phyloP scores from a whole-genome alignment of 352 stramenopile genomes.

The Phytophthora podocarpi region DNA sequence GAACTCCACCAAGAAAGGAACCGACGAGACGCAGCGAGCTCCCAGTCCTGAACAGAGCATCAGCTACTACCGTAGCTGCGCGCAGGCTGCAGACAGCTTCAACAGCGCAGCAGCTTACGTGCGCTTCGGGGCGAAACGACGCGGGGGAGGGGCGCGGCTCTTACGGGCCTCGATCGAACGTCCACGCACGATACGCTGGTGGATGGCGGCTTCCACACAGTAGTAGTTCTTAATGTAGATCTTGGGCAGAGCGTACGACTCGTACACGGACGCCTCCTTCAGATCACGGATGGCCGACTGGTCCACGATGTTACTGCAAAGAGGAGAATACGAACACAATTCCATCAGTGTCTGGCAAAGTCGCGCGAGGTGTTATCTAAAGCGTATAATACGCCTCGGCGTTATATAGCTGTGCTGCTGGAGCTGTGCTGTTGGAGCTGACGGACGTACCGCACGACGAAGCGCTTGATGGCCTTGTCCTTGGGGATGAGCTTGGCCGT shows the following conservation, averaged over 20 bases:
- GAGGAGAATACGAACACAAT: background rate
- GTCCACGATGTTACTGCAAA: constrained; percentile 97
- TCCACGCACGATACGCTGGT: constrained; percentile 99
- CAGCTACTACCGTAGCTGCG: constrained; percentile 21
- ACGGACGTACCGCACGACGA: constrained; percentile 91
- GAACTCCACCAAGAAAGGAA: background rate
- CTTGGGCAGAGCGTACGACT: constrained; percentile 99
- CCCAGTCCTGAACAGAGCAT: constrained; percentile 28
- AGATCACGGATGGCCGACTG: constrained; percentile 98
- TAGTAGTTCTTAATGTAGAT: constrained; percentile 99
- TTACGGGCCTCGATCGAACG: constrained; percentile 93
- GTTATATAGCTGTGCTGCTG: no score
- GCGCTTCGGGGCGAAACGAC: constrained; percentile 78
- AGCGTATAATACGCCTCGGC: background rate
- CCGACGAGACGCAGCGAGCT: constrained; percentile 1
- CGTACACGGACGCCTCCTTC: constrained; percentile 98
- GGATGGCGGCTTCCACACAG: constrained; percentile 98
- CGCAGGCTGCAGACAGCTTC: constrained; percentile 3
- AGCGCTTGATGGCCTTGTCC: constrained; percentile 94
- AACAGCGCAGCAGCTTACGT: constrained; percentile 48
- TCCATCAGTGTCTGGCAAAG: background rate
- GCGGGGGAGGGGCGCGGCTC: constrained; percentile 93
- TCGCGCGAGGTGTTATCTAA: background rate
- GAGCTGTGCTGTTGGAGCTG: no score
- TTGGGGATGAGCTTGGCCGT: constrained; percentile 99